Evolutionary conservation across 106 monocot species (phyloP).

Genomic region (Dactylorhiza incarnata): DNA sequence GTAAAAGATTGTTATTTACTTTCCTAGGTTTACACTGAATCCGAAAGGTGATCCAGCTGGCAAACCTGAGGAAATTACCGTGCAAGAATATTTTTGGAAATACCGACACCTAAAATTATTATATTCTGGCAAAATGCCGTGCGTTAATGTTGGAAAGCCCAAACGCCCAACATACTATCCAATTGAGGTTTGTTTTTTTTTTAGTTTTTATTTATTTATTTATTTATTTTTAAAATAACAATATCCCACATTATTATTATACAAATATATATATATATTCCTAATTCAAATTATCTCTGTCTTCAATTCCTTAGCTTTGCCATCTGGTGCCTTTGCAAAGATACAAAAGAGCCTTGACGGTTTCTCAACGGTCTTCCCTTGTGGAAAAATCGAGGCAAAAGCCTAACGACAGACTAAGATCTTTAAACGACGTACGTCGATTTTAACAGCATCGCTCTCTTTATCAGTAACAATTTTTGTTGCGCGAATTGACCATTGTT

Average conservation of each 20-base stretch:
- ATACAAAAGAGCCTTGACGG: conserved; percentile 70
- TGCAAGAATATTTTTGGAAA: conserved; percentile 62
- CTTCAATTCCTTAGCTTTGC: conserved; percentile 40
- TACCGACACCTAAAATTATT: conserved; percentile 28
- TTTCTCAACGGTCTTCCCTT: conserved; percentile 61
- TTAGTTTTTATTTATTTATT: too few relatives aligned
- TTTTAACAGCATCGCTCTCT: background rate
- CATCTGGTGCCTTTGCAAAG: conserved; percentile 59
- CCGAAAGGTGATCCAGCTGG: conserved; percentile 27
- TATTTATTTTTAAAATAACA: background rate
- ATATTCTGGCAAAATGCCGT: conserved; percentile 48
- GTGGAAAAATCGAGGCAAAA: conserved; percentile 94
- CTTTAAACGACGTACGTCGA: conserved; percentile 47
- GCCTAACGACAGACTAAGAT: conserved; percentile 70
- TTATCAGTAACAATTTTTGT: background rate
- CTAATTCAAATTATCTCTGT: background rate
- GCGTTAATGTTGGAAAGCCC: conserved; percentile 87
- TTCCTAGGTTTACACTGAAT: conserved; percentile 52
- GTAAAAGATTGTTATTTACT: background rate
- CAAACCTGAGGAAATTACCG: conserved; percentile 48
- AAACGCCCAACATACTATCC: conserved; percentile 78
- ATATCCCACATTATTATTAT: too few relatives aligned
- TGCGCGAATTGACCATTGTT: background rate
- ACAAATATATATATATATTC: too few relatives aligned
- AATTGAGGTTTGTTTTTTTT: conserved; percentile 87